Evolutionary conservation across 352 stramenopile species (phyloP), one percentile per base, ranked within the genome.

Genomic region (Pythium brassicae): DNA sequence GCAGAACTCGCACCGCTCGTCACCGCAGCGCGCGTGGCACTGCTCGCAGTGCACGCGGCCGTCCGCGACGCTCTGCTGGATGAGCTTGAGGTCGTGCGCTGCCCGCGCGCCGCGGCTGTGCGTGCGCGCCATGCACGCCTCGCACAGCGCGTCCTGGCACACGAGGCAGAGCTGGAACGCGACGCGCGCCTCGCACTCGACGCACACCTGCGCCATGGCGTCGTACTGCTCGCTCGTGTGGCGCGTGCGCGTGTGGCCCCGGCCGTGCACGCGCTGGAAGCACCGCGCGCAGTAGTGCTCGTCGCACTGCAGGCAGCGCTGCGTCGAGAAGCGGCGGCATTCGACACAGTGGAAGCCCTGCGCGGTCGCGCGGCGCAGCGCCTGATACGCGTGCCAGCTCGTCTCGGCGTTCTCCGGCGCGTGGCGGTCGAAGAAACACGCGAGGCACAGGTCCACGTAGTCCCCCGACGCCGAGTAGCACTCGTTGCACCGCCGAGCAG

Each of bases 241-340:
- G 9, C 51, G 40, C 4, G 66, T 69, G 11, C 84, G 80, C 19
- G 53, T 81, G 66, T 87, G 73, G 15, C 82, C 82, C 32, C 71
- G 72, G 58, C 68, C 59, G 51, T 94, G 84, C 19, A 92, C 63
- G 35, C 82, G 82, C 14, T 63, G 49, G 60, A 90, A 92, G 70
- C 84, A 94, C 7, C 80, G 73, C 46, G 78, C 76, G 35, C 84
- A 94, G 50, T 92, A 94, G 60, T 90, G 71, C 60, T 94, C 82
- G 47, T 84, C 70, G 60, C 84, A 94, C 54, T 65, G 69, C 20
- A 92, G 71, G 39, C 83, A 94, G 7, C 83, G 74, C 32, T 66
- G 53, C 10, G 62, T 74, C 4, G 81, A 86, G 20, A 85, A 69
- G 20, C 81, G 77, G 6, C 71, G 71, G 61, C 81, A 94, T 62